phyloP scores from a whole-genome alignment of 2,329 filamentous ascomycete species.

The Orbilia oligospora region DNA sequence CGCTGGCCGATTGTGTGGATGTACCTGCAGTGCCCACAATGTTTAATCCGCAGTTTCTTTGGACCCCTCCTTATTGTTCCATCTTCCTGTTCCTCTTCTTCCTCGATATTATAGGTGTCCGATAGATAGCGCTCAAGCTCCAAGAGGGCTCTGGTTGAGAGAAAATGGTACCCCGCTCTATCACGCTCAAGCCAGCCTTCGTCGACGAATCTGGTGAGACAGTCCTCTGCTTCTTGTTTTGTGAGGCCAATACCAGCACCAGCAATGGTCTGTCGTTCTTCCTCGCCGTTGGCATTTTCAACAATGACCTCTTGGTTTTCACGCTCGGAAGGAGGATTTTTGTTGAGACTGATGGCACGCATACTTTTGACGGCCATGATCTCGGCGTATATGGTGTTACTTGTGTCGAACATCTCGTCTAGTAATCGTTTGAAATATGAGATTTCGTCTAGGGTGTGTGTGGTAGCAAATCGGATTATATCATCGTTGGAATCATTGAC shows the following conservation, averaged over 20 bases:
- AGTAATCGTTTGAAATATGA: slow-evolving; percentile 89
- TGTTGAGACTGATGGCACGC: slow-evolving; percentile 80
- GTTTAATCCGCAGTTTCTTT: slow-evolving; percentile 77
- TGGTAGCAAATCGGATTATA: slow-evolving; percentile 88
- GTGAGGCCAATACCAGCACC: slow-evolving; percentile 73
- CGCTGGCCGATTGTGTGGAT: slow-evolving; percentile 86
- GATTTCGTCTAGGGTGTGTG: slow-evolving; percentile 84
- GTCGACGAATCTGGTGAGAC: slow-evolving; percentile 78
- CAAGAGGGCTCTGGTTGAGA: slow-evolving; percentile 83
- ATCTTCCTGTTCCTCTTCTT: slow-evolving; percentile 69
- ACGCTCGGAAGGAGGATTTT: slow-evolving; percentile 67
- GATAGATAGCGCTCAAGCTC: slow-evolving; percentile 87
- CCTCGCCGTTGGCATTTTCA: slow-evolving; percentile 64
- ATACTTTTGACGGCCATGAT: slow-evolving; percentile 85
- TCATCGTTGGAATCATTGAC: slow-evolving; percentile 90
- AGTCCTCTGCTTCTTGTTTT: slow-evolving; percentile 81
- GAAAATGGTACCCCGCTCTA: slow-evolving; percentile 76
- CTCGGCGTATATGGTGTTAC: slow-evolving; percentile 85
- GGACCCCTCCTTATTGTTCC: slow-evolving; percentile 68
- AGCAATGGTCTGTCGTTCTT: slow-evolving; percentile 66
- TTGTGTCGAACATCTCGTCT: slow-evolving; percentile 90
- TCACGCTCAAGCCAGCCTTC: slow-evolving; percentile 88
- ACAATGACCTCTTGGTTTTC: slow-evolving; percentile 57
- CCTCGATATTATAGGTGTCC: slow-evolving; percentile 88
- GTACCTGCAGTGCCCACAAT: slow-evolving; percentile 89